These are phyloP conservation scores for Ceratocystis diversiconidia DNA, from an alignment of 2,329 filamentous ascomycete species.

Conservation along the genomic window DNA sequence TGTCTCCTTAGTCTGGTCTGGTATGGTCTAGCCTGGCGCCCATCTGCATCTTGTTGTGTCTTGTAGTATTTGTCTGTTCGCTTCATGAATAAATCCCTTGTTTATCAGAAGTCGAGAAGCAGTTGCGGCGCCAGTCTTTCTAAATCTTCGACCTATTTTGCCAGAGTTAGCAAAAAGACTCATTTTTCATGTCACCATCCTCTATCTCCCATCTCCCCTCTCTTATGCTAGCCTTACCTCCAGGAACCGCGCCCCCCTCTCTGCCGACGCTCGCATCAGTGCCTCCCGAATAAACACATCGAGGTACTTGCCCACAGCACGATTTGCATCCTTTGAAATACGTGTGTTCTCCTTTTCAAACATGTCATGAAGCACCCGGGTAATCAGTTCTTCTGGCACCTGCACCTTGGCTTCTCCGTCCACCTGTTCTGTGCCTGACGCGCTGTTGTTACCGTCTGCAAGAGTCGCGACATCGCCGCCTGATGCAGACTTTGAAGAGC, in stretches of 20 bases:
- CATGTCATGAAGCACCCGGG: slow-evolving; percentile 62
- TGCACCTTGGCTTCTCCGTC: slow-evolving; percentile 29
- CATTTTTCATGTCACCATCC: not conserved
- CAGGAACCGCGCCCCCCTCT: slow-evolving; percentile 55
- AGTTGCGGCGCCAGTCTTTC: slow-evolving; percentile 79
- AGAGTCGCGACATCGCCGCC: slow-evolving; percentile 21
- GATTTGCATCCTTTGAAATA: slow-evolving; percentile 64
- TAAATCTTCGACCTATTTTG: slow-evolving; percentile 55
- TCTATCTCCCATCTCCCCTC: not conserved
- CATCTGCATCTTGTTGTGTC: not conserved
- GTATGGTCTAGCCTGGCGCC: no score
- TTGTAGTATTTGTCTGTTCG: not conserved
- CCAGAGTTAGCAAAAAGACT: no score
- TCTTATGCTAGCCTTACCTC: slow-evolving; percentile 41
- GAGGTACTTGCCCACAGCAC: slow-evolving; percentile 67
- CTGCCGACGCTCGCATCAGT: slow-evolving; percentile 61
- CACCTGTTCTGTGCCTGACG: not conserved
- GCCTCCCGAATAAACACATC: slow-evolving; percentile 86
- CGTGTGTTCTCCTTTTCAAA: slow-evolving; percentile 59
- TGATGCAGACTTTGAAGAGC: not conserved
- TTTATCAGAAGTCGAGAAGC: slow-evolving; percentile 62
- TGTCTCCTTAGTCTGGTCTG: no score
- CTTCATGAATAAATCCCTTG: not conserved
- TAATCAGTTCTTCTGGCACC: slow-evolving; percentile 62
- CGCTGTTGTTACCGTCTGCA: not conserved